These are phyloP conservation scores for Penicillium daleae DNA, from an alignment of 495 filamentous ascomycete species.

Conservation along the genomic window DNA sequence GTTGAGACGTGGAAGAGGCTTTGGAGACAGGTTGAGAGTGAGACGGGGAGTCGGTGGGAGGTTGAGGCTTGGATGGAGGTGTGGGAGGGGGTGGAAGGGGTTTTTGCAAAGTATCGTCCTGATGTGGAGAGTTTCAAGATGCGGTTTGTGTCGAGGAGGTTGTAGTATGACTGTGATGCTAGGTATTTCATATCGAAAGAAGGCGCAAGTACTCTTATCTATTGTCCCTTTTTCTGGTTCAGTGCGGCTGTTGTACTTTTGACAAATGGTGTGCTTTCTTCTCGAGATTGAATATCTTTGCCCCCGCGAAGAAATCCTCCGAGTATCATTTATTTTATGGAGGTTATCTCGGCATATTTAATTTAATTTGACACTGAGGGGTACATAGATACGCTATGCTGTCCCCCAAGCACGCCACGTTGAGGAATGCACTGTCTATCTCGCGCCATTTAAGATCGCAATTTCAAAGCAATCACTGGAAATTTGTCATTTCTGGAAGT, in stretches of 20 bases:
- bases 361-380: not conserved
- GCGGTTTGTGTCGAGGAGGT: slow-evolving; percentile 23
- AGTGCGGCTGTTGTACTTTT: too few relatives aligned
- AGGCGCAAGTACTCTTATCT: not conserved
- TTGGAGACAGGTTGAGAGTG: slow-evolving; percentile 54
- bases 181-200: not conserved
- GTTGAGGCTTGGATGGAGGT: slow-evolving; percentile 36
- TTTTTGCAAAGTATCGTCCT: slow-evolving; percentile 18
- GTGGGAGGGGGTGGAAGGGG: slow-evolving; percentile 20
- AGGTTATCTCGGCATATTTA: not conserved
- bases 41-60: slow-evolving; percentile 50
- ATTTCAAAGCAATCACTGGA: not conserved
- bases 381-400: not conserved
- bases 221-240: too few relatives aligned
- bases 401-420: not conserved
- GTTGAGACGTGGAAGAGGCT: slow-evolving; percentile 46
- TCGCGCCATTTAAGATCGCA: not conserved
- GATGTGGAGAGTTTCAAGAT: slow-evolving; percentile 26
- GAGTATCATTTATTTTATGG: not conserved
- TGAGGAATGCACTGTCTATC: not conserved
- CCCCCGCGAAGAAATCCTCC: not conserved
- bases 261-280: not conserved
- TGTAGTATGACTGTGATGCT: not conserved
- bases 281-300: not conserved
- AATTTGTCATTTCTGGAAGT: not conserved